Conservation (phyloP, 2,329 filamentous ascomycete species). For the Albophoma yamanashiensis region DNA sequence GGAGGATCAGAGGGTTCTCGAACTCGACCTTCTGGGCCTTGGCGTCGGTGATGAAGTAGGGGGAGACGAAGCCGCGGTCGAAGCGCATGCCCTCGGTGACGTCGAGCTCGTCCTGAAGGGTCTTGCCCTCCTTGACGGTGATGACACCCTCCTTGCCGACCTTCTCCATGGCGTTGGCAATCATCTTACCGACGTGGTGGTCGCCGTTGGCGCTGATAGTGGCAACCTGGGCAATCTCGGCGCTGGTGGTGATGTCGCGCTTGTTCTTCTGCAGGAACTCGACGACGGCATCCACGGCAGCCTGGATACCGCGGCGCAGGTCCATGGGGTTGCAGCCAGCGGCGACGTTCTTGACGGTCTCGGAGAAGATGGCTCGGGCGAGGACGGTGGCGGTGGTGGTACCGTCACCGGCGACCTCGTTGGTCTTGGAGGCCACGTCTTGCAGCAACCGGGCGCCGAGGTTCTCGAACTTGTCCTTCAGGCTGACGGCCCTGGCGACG, state of each 20-base stretch:
- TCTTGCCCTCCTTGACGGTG: slow-evolving; percentile 99
- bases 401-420: slow-evolving; percentile 96
- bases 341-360: slow-evolving; percentile 99
- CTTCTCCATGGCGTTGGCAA: slow-evolving; percentile 99
- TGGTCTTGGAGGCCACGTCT: slow-evolving; percentile 98
- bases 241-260: slow-evolving; percentile 94
- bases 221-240: slow-evolving; percentile 94
- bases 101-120: slow-evolving; percentile 92
- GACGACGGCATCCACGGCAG: slow-evolving; percentile 88
- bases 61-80: slow-evolving; percentile 95
- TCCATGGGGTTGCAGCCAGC: slow-evolving; percentile 99
- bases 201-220: slow-evolving; percentile 98
- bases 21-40: slow-evolving; percentile 99
- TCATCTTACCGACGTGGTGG: slow-evolving; percentile 85
- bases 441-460: slow-evolving; percentile 92
- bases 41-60: slow-evolving; percentile 99
- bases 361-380: slow-evolving; percentile 95
- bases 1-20: slow-evolving; percentile 96
- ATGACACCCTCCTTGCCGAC: slow-evolving; percentile 99
- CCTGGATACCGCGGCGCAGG: slow-evolving; percentile 90
- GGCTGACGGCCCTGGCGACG: slow-evolving; percentile 77
- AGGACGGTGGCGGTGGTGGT: slow-evolving; percentile 97
- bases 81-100: slow-evolving; percentile 99
- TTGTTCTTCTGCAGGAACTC: slow-evolving; percentile 93
- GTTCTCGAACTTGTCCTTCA: slow-evolving; percentile 99